Base-by-base conservation (phyloP, 2,329 filamentous ascomycete genomes). In the Dactylellina leptospora region DNA sequence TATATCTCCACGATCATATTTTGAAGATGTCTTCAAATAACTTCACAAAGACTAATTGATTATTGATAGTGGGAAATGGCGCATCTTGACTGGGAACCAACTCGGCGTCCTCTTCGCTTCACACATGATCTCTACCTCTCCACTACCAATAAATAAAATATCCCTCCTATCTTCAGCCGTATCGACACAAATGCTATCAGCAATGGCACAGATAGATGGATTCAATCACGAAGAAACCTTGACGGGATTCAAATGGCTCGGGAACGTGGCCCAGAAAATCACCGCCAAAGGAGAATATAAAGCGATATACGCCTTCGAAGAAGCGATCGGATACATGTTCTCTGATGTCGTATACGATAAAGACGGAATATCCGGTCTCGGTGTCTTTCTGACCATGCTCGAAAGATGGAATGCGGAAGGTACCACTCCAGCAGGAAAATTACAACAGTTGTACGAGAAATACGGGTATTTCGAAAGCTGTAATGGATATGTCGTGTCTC, bases 221-320 rank as follows among this genome's bases (percentile, higher is more conserved):
- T 85, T 88, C 73, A 80, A 83, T 54, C 87, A 85, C 76, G 81
- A 82, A 66, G 86, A 88, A 75, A 88, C 87, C 0, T 79, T 89
- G 27, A 89, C 87, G 0, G 87, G 87, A 1, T 89, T 89, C 80
- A 89, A 89, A 77, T 89, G 87, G 87, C 83, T 89, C 73, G 87
- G 86, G 1, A 88, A 88, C 73, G 81, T 84, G 47, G 85, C 85
- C 1, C 82, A 83, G 16, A 79, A 83, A n/a, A 54, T 73, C 8
- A 81, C 87, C 1, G 80, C 83, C 61, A 75, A 77, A 1, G 76
- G 80, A 60, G 85, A 84, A 22, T 84, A 84, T 74, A 79, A 82
- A 20, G 82, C 85, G 0, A 80, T 82, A 0, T 88, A 84, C 75
- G 86, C 86, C 0, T 89, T 86, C 74, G 87, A 89, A 78, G 87